These are phyloP conservation scores for Linnemannia schmuckeri DNA, from an alignment of 192 early-diverging fungal species.

Conservation along the genomic window DNA sequence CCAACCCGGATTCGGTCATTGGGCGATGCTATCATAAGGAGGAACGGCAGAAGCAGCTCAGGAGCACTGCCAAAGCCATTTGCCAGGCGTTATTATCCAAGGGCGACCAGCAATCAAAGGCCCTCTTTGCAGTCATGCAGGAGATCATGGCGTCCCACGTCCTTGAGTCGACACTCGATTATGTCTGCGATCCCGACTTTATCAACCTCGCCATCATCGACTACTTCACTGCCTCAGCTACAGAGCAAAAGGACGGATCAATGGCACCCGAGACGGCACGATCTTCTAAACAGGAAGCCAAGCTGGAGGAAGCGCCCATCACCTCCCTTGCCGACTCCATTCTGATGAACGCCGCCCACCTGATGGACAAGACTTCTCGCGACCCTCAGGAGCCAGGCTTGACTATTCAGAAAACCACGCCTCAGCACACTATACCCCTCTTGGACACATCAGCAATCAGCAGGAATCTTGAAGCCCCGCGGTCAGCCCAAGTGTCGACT, in stretches of 20 bases:
- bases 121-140: conserved; percentile 61
- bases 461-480: not conserved
- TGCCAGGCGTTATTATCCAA: conserved; percentile 59
- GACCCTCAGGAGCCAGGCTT: conserved; percentile 12
- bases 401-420: not conserved
- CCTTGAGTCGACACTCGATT: conserved; percentile 60
- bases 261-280: not conserved
- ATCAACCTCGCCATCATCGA: conserved; percentile 66
- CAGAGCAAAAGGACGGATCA: conserved; percentile 4
- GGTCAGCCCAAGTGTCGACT: not conserved
- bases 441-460: not conserved
- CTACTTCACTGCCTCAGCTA: conserved; percentile 38
- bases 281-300: not conserved
- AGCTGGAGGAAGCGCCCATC: conserved; percentile 32
- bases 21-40: conserved; percentile 53
- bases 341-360: conserved; percentile 37
- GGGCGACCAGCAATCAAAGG: conserved; percentile 53
- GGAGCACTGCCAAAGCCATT: conserved; percentile 48
- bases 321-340: conserved; percentile 42
- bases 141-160: conserved; percentile 65
- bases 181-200: conserved; percentile 65
- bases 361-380: conserved; percentile 38
- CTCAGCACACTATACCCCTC: not conserved
- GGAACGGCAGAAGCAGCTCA: conserved; percentile 58
- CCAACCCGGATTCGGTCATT: conserved; percentile 63